Base-by-base conservation (phyloP, 1,139 yeast species). In the Hyphopichia wangnamkhiaoensis region DNA sequence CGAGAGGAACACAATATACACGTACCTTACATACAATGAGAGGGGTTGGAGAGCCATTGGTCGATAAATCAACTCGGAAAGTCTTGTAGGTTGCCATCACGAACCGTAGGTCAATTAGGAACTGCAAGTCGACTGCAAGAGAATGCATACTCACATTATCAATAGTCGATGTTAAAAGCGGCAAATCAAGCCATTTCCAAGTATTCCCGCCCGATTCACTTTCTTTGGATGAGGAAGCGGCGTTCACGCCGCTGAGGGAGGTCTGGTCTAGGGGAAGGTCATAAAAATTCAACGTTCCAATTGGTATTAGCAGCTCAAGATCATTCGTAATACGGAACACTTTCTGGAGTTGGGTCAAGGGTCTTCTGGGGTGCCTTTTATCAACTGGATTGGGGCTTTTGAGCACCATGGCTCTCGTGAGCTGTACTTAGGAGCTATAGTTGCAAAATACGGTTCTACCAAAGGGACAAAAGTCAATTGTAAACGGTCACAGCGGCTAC, bases 141-240 rank as follows among this genome's bases (percentile, higher is more conserved):
- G 58, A 49, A 44, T 51, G 47, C 6, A 58, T 43, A 14, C 41
- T 25, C 2, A 34, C 41, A 2, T 44, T 10, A n/a, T 42, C 37
- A 46, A 45, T 1, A 47, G 30, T 31, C 30, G 39, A 36, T 5
- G 45, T 41, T 10, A 65, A 50, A 41, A 50, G 52, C 37, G 56
- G 57, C 12, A 65, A 51, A 47, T 78, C 80, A 20, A 76, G 57
- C 86, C 85, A 80, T 41, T 44, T 54, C 86, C 86, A 82, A 0
- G 63, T 74, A 52, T 61, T 73, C 70, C 62, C n/a, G 37, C n/a
- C n/a, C n/a, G 44, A 1, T n/a, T n/a, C n/a, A n/a, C n/a, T n/a
- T n/a, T n/a, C n/a, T n/a, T n/a, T n/a, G n/a, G 52, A 29, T 33
- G n/a, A 20, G 37, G 16, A 3, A 19, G 10, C 14, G 21, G 36